These are phyloP conservation scores for Phytophthora ohioensis DNA, from an alignment of 352 stramenopile genomes.

Conservation along the genomic window DNA sequence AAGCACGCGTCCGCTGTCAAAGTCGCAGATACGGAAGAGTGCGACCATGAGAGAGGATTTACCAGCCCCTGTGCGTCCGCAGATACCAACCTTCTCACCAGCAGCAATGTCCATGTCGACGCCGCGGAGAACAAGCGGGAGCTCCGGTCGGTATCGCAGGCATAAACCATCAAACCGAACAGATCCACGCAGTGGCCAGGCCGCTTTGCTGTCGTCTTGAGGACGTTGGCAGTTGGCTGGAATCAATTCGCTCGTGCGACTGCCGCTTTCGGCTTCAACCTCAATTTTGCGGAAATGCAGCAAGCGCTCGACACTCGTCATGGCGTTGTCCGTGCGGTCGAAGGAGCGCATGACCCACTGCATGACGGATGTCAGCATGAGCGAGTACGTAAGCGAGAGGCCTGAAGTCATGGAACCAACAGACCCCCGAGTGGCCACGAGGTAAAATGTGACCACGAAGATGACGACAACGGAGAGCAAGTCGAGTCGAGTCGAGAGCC, in stretches of 20 bases:
- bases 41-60: constrained; percentile 55
- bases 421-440: not conserved
- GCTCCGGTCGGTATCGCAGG: constrained; percentile 42
- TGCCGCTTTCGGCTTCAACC: constrained; percentile 26
- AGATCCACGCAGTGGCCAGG: constrained; percentile 36
- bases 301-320: constrained; percentile 46
- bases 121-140: not conserved
- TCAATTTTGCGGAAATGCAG: constrained; percentile 45
- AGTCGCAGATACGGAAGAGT: constrained; percentile 56
- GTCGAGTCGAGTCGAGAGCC: not conserved
- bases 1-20: constrained; percentile 71
- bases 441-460: not conserved
- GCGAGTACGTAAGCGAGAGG: constrained; percentile 43
- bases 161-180: constrained; percentile 37
- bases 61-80: constrained; percentile 50
- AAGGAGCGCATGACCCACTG: constrained; percentile 38
- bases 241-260: not conserved
- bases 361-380: constrained; percentile 52
- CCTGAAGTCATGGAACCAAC: constrained; percentile 30
- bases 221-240: not conserved
- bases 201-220: not conserved
- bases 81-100: constrained; percentile 65
- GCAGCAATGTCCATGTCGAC: constrained; percentile 43
- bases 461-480: not conserved
- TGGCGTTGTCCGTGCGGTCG: constrained; percentile 60